Evolutionary conservation across 768 basidiomycete genomes (phyloP).

Genomic region (Pulveroboletus ravenelii): DNA sequence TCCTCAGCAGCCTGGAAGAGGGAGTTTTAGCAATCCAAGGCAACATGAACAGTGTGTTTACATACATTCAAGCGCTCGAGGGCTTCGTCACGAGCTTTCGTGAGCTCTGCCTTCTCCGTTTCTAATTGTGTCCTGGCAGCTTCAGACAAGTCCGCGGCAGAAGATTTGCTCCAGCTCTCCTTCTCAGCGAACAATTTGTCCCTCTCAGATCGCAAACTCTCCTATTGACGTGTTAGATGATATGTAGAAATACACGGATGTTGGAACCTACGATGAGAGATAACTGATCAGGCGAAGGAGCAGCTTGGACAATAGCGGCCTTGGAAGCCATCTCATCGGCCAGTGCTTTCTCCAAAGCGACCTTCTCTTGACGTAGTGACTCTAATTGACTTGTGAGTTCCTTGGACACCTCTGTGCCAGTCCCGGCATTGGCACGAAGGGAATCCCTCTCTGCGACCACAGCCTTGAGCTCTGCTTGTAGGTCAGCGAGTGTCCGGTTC

Average conservation of each 20-base stretch:
- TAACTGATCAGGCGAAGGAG: conserved; percentile 19
- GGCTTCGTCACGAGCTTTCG: conserved; percentile 58
- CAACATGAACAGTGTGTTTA: background rate
- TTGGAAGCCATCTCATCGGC: conserved; percentile 34
- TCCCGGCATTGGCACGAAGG: conserved; percentile 15
- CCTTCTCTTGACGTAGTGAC: conserved; percentile 36
- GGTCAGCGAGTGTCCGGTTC: conserved; percentile 22
- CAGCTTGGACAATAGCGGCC: conserved; percentile 6
- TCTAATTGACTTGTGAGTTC: conserved; percentile 34
- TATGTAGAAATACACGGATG: background rate
- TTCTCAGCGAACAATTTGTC: conserved; percentile 62
- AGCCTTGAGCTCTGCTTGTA: conserved; percentile 27
- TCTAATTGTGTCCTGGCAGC: conserved; percentile 45
- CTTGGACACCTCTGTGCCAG: conserved; percentile 20
- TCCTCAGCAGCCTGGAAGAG: conserved; percentile 36
- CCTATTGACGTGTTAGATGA: conserved; percentile 32
- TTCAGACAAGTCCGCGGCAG: conserved; percentile 24
- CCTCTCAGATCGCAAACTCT: conserved; percentile 51
- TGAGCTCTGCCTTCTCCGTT: conserved; percentile 53
- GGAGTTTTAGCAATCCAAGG: conserved; percentile 1
- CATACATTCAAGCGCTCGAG: conserved; percentile 53
- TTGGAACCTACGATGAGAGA: conserved; percentile 31
- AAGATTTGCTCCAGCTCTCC: conserved; percentile 32
- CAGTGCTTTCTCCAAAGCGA: conserved; percentile 34
- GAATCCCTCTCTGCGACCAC: conserved; percentile 28